phyloP scores from a whole-genome alignment of 1,284 basidiomycete species.

The Leccinum pachyderme region DNA sequence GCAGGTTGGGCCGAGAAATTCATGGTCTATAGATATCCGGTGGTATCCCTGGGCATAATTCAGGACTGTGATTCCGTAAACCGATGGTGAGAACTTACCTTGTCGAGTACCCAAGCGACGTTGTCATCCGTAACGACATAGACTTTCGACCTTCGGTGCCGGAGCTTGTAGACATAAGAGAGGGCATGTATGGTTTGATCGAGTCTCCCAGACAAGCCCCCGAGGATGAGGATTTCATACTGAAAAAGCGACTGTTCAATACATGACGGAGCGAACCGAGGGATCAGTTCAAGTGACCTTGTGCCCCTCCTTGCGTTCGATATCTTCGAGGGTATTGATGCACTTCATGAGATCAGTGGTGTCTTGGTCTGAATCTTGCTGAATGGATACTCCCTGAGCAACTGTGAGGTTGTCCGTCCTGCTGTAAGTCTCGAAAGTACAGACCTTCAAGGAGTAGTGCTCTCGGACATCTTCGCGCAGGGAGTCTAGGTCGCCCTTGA shows the following conservation, averaged over 20 bases:
- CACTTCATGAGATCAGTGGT: slow-evolving; percentile 97
- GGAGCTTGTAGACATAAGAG: slow-evolving; percentile 81
- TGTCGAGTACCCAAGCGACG: slow-evolving; percentile 84
- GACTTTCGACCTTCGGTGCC: slow-evolving; percentile 57
- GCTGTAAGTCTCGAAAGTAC: slow-evolving; percentile 15
- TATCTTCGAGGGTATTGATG: slow-evolving; percentile 60
- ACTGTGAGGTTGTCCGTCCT: slow-evolving; percentile 5
- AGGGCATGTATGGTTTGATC: slow-evolving; percentile 95
- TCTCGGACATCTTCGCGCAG: slow-evolving; percentile 69
- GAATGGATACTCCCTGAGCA: slow-evolving; percentile 62
- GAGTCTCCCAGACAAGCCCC: slow-evolving; percentile 86
- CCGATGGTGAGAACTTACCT: slow-evolving; percentile 46
- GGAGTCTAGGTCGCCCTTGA: slow-evolving; percentile 95
- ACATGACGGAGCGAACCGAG: too few relatives aligned
- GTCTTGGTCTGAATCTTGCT: slow-evolving; percentile 72
- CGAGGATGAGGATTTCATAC: slow-evolving; percentile 78
- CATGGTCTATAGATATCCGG: slow-evolving; percentile 70
- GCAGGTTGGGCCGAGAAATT: slow-evolving; percentile 81
- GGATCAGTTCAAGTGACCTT: slow-evolving; percentile 31
- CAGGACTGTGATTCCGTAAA: not conserved
- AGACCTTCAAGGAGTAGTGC: slow-evolving; percentile 66
- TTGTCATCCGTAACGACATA: slow-evolving; percentile 87
- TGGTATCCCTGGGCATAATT: slow-evolving; percentile 68
- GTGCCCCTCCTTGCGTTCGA: slow-evolving; percentile 40
- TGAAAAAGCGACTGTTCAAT: slow-evolving; percentile 13